Evolutionary conservation across 1,284 basidiomycete genomes (phyloP), one percentile per base, ranked within the genome.

Genomic region (Moesziomyces aphidis): DNA sequence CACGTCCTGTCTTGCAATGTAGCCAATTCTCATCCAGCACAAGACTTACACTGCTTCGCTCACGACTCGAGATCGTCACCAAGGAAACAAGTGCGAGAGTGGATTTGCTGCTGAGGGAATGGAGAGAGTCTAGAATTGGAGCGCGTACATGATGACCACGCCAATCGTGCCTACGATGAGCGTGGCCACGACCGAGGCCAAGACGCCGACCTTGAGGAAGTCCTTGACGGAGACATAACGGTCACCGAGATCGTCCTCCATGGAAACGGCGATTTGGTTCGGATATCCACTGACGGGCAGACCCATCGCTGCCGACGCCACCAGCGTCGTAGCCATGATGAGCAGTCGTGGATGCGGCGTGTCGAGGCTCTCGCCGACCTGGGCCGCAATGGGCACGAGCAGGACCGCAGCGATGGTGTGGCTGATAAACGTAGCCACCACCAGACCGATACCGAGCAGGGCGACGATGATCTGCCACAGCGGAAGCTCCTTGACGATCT

Each of bases 221-320:
- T 97, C 95, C 56, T 79, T 79, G 13, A 84, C 83, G 3, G 50
- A 58, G 17, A 86, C 77, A 57, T 86, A 87, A 34, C 93, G 86
- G 77, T 94, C 91, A 3, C 96, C 96, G 57, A 98, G 89, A 84
- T 97, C 94, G 85, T 98, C 93, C 83, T 97, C 96, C 86, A 97
- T 93, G 6, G 93, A 93, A 23, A 95, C 82, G 1, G 83, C 84
- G 36, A 84, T 85, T 54, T 78, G 81, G 63, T 97, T 97, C 0
- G 95, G 96, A 88, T 99, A 98, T 7, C 96, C 96, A 65, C 93
- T 95, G 39, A 98, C 95, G 4, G 95, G 95, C 88, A 99, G 92
- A 7, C 95, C 97, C 96, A 99, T 99, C 1, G 96, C 97, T 4
- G 94, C 89, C 31, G 93, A 95, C 80, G 95, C 97, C 61, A 97